Evolutionary conservation across 2,329 filamentous ascomycete species (phyloP), one percentile per base, ranked within the genome.

Genomic region (Aureobasidium namibiae): DNA sequence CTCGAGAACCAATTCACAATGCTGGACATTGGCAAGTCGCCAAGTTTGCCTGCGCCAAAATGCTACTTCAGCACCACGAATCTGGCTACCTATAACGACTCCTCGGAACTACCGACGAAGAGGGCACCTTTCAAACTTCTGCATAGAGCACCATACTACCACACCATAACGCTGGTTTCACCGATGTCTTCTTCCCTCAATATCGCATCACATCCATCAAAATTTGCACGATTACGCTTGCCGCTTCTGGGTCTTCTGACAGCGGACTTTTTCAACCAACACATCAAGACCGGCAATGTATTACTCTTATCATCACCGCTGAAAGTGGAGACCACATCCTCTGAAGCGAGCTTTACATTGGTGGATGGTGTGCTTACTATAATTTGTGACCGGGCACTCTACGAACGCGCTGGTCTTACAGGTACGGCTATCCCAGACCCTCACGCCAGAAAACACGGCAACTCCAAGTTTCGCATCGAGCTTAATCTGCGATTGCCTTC

Each of bases 391-490:
- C 90, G 87, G 65, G 85, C 91, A 57, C 85, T 83, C 0, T 96
- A 92, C 71, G 91, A 97, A 72, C 82, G 86, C 49, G 85, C 87
- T 48, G 94, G 94, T 0, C 77, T 99, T 0, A 82, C 85, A 0
- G 92, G 92, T 1, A 85, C 84, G 63, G 81, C 88, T 0, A 75
- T 84, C 23, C 75, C 78, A 18, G 77, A 79, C 54, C 80, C 77
- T 14, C 34, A 46, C 26, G 83, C 81, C 3, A 77, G 78, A 63
- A 86, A 84, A 65, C 83, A 86, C 65, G 72, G 82, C 48, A 90
- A 88, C 68, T 82, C 85, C 57, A 80, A 89, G 72, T 97, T 88
- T 80, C 70, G 90, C 29, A 82, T 97, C 46, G 84, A 92, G 65
- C 78, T 88, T 53, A 86, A 97, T 61, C 80, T 99, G 29, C 82